Conservation (phyloP, 208 protist genomes). For the Trypanosoma conorhini region DNA sequence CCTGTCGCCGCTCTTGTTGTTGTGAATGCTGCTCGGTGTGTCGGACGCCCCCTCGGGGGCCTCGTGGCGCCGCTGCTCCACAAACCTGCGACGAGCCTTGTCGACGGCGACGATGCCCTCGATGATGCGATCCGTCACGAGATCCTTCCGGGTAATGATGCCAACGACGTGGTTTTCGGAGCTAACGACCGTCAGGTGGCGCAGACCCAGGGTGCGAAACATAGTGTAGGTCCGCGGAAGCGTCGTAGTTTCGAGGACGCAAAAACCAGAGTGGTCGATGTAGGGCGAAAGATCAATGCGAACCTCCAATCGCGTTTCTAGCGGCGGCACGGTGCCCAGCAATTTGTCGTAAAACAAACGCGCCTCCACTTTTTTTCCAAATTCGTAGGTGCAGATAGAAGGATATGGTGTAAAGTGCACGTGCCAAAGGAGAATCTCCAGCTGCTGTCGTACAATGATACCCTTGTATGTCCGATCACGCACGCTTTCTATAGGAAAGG, state of each 20-base stretch:
- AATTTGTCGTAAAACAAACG: slow-evolving; percentile 23
- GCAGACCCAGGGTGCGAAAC: slow-evolving; percentile 53
- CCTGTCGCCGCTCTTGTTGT: not conserved
- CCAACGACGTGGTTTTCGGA: slow-evolving; percentile 40
- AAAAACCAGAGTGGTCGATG: slow-evolving; percentile 56
- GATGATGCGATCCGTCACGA: slow-evolving; percentile 40
- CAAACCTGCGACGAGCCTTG: not conserved
- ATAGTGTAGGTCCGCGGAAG: slow-evolving; percentile 50
- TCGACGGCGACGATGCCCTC: slow-evolving; percentile 1
- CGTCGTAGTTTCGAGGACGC: slow-evolving; percentile 43
- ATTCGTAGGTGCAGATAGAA: slow-evolving; percentile 26
- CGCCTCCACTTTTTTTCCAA: slow-evolving; percentile 22
- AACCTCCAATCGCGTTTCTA: slow-evolving; percentile 5
- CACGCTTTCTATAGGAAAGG: slow-evolving; percentile 53
- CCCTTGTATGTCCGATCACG: slow-evolving; percentile 54
- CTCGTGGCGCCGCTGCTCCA: not conserved
- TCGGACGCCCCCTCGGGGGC: not conserved
- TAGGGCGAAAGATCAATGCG: slow-evolving; percentile 45
- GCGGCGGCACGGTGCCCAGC: slow-evolving; percentile 18
- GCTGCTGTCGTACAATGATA: slow-evolving; percentile 39
- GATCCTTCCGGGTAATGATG: slow-evolving; percentile 60
- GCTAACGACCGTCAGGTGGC: slow-evolving; percentile 50
- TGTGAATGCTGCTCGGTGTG: not conserved
- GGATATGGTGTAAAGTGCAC: slow-evolving; percentile 34
- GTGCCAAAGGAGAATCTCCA: slow-evolving; percentile 57